Base-by-base conservation (phyloP, 768 basidiomycete genomes). In the Kwoniella dejecticola region DNA sequence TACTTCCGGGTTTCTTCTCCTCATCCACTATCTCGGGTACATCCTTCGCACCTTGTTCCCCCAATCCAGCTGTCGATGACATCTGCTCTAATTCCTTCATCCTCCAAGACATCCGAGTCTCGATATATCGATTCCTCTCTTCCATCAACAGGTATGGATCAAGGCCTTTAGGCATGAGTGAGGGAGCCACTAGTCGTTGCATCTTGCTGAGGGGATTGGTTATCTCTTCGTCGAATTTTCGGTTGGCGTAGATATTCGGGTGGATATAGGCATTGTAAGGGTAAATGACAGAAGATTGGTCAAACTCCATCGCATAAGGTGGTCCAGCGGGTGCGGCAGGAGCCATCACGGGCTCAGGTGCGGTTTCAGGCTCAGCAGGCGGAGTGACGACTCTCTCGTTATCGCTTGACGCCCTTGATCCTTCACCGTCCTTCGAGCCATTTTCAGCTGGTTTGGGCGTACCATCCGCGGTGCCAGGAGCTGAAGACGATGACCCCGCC, bases 141-240 rank as follows among this genome's bases (percentile, higher is more conserved):
- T 90, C 88, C 71, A 93, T 83, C 62, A 97, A 84, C 66, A 91
- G 86, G 69, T 94, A 88, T 3, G 94, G 90, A 77, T 99, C 96
- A 29, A 99, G 85, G 15, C 95, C 95, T 10, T 84, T 81, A 0
- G 96, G 95, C 86, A 91, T 90, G 63, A 97, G 81, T 6, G 89
- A 89, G 0, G 96, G 96, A 19, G 98, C 83, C 42, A 97, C 81
- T 23, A 91, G 84, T 2, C 89, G 84, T 61, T 80, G 79, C 57
- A 78, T 64, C 68, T 79, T 79, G 45, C 62, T 65, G 45, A 74
- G 64, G 3, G 73, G 69, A 52, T 75, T 72, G 40, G 62, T 41
- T 30, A 72, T 52, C 52, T 72, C 74, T 2, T 66, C 68, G 40
- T 75, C 72, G 38, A 89, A 86, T 62, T 88, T 87, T 64, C 90